Base-by-base conservation (phyloP, 441 rosid genomes). In the Jatropha podagrica region DNA sequence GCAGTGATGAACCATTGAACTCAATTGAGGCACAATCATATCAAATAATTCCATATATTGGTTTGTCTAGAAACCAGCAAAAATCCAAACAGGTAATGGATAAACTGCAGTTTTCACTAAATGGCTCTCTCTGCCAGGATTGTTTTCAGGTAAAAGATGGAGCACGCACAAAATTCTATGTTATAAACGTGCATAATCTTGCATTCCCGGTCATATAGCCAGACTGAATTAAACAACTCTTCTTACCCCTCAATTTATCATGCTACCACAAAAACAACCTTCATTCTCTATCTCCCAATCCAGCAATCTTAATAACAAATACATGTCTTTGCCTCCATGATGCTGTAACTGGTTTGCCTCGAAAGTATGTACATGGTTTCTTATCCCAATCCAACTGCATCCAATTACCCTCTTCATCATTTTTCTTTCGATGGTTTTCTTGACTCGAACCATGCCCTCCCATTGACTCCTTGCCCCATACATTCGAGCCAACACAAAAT, bases 381-480 rank as follows among this genome's bases (percentile, higher is more conserved):
- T 82, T 61, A 88, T 72, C 60, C 85, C 85, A 71, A 94, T 85
- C 84, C 86, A 87, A 82, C 97, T 92, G 80, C 81, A 83, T 75
- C 90, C 93, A 44, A 74, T 66, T 62, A 61, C 64, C 41, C 68
- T 80, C 75, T 80, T 83, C n/a, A 79, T 65, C 52, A 73, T 76
- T 26, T 75, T 81, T 71, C 81, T 74, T 74, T 79, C 78, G 87
- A 89, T 80, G 54, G 73, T 76, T 38, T 85, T 87, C 82, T 79
- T 78, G 60, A 90, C 74, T 72, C 82, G 83, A 69, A 88, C 88
- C 71, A 89, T 68, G 38, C 81, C 80, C 77, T 90, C 98, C 98
- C 96, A 90, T 56, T 80, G 81, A 40, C 87, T 86, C 77, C 86
- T 84, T 81, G 69, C 85, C 77, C 89, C 90, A 62, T 88, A 92